Conservation (phyloP, 352 stramenopile genomes). For the Globisporangium echinulatum region DNA sequence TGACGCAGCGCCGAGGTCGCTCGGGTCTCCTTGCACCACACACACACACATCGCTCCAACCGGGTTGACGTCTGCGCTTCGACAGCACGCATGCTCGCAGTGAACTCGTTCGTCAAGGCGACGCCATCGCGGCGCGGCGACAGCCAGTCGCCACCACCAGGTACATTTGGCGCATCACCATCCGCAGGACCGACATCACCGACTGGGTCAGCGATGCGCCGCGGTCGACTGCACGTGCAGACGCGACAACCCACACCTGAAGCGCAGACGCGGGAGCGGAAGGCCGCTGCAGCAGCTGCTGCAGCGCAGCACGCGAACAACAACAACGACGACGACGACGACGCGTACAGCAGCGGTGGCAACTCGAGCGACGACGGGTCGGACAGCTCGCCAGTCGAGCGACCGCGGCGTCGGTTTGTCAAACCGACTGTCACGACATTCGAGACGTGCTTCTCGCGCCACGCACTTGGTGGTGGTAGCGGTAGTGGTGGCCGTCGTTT, state of each 20-base stretch:
- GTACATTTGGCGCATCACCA: neutral
- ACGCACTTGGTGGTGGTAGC: conserved; percentile 1
- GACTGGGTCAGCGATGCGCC: neutral
- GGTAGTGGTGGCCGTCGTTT: conserved; percentile 1
- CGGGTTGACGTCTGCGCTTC: neutral
- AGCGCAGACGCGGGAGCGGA: neutral
- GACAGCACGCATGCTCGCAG: conserved; percentile 1
- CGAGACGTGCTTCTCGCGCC: conserved; percentile 40
- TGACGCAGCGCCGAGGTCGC: no score
- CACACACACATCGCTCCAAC: neutral
- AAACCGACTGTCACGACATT: conserved; percentile 39
- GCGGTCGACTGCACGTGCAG: conserved; percentile 1
- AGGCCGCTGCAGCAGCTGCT: neutral
- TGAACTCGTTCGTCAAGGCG: conserved; percentile 1
- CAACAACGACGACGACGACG: neutral
- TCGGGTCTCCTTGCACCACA: neutral
- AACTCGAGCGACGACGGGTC: neutral
- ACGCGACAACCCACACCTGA: neutral
- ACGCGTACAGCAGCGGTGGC: neutral
- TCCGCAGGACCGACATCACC: neutral
- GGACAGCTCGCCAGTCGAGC: conserved; percentile 3
- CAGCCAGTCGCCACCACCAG: neutral
- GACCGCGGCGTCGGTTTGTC: conserved; percentile 38
- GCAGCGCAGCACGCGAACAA: no score
- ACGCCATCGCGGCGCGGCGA: neutral